Evolutionary conservation across 192 early-diverging fungal species (phyloP), one percentile per base, ranked within the genome.

Genomic region (Backusella sp.): DNA sequence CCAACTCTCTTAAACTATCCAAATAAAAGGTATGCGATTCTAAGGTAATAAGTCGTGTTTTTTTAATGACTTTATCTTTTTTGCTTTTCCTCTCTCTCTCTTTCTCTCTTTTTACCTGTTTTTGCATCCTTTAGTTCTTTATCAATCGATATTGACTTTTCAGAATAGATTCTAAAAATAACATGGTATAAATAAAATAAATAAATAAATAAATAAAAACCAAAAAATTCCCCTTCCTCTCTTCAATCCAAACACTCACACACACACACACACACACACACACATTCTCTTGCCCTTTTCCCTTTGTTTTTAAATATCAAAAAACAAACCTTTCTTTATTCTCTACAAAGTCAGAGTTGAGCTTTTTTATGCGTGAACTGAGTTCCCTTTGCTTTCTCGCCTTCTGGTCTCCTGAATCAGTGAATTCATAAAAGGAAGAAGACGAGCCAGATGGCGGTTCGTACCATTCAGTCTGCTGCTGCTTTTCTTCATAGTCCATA

Each of bases 1-100:
- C 89, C 19, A 94, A 84, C 41, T 86, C 77, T 15, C 83, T 79
- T 23, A 95, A 74, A 21, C 87, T 85, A 70, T 95, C 92, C 19
- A 73, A 15, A 34, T 52, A 73, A 23, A 32, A 28, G 26, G 9
- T 36, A 19, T 52, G 71, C 30, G 71, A 34, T 36, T 73, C 44
- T 73, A 56, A 5, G n/a, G n/a, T n/a, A 32, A 44, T 44, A 44
- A 44, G 3, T 14, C 19, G 17, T 65, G 26, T 67, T 35, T n/a
- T 23, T 21, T 53, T n/a, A 52, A 0, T 19, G 19, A 36, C 37
- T 21, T 65, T 32, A 3, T 3, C 15, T 28, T 35, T 23, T 66
- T 19, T 46, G 15, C 37, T 19, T 68, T 36, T 1, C n/a, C 21
- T 66, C 17, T 41, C 34, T 74, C n/a, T 34, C 4, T 14, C 28